Base-by-base conservation (phyloP, 2,329 filamentous ascomycete genomes). In the Incumbomyces lentus region DNA sequence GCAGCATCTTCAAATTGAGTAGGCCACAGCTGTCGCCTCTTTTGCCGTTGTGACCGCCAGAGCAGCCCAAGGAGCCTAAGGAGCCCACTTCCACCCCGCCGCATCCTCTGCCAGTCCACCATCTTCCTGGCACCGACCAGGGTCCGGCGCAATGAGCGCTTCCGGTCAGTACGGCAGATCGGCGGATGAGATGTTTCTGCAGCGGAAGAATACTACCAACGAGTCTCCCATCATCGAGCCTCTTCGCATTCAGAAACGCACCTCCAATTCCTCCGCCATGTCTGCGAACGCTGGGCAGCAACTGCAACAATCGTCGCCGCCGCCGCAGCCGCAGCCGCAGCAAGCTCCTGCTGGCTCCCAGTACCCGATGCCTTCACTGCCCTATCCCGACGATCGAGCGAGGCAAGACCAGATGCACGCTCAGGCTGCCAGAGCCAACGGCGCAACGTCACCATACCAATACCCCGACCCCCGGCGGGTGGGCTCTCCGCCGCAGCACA, bases 121-220 rank as follows among this genome's bases (percentile, higher is more conserved):
- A 10, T 8, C 18, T n/a, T 45, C 42, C 19, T 31, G 42, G 29
- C 11, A 33, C 17, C 34, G 22, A 45, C 33, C n/a, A 31, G 22
- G 33, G 30, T 37, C 14, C 16, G 41, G 53, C 55, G 56, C 43
- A 49, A 71, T 70, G 72, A 74, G 62, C 64, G 62, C 62, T 47
- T 58, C 59, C 59, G 67, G 60, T 47, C 71, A 67, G 57, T 79
- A 82, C 60, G 82, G 82, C 58, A 72, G 82, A 56, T 78, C 82
- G 19, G 83, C 87, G 26, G 82, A 88, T 66, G 86, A 90, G 73
- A 82, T 93, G 70, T 90, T 93, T 69, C 76, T 93, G 54, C 65
- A 73, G 51, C 66, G 61, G 49, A 65, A 65, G n/a, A 60, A 59
- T 42, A 68, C 65, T 46, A 64, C 66, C 38, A 80, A 87, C 58